Evolutionary conservation across 345 rosid species (phyloP).

Genomic region (Pistacia vera): DNA sequence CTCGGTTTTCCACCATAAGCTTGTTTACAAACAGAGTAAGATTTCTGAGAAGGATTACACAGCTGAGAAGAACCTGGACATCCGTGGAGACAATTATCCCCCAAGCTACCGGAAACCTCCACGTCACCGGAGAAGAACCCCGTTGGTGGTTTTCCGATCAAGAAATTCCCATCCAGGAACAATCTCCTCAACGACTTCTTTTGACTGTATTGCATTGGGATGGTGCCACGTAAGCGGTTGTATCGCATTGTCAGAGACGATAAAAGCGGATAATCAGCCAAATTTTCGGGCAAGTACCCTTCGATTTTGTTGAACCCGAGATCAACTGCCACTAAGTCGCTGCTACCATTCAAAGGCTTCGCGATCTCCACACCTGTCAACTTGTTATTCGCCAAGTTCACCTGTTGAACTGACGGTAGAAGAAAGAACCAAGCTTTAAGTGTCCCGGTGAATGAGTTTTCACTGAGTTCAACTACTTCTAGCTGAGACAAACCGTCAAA

Average conservation of each 20-base stretch:
- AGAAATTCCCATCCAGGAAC: constrained; percentile 79
- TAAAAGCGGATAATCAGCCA: constrained; percentile 58
- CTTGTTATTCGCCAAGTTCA: constrained; percentile 73
- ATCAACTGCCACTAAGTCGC: constrained; percentile 75
- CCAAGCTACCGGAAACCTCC: constrained; percentile 73
- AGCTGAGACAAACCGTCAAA: constrained; percentile 64
- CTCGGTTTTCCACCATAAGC: constrained; percentile 81
- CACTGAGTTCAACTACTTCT: constrained; percentile 79
- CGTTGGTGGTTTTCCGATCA: constrained; percentile 79
- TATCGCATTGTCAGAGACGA: constrained; percentile 72
- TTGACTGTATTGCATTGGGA: constrained; percentile 62
- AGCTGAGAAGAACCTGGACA: constrained; percentile 82
- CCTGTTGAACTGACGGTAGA: constrained; percentile 71
- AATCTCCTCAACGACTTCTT: constrained; percentile 58
- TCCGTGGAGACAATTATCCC: constrained; percentile 76
- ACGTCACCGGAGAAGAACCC: constrained; percentile 38
- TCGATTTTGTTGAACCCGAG: constrained; percentile 71
- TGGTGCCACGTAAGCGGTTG: constrained; percentile 68
- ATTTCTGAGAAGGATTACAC: constrained; percentile 80
- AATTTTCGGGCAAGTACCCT: constrained; percentile 54
- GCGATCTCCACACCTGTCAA: constrained; percentile 55
- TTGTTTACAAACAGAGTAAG: constrained; percentile 63
- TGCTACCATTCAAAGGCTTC: constrained; percentile 35
- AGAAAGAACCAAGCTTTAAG: constrained; percentile 77
- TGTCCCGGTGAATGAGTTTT: constrained; percentile 72